Percentiles rank a stretch among this genome's conserved stretches.
Evolutionary conservation across 2,329 filamentous ascomycete genomes (phyloP).

Genomic region (Penicillium sp.): DNA sequence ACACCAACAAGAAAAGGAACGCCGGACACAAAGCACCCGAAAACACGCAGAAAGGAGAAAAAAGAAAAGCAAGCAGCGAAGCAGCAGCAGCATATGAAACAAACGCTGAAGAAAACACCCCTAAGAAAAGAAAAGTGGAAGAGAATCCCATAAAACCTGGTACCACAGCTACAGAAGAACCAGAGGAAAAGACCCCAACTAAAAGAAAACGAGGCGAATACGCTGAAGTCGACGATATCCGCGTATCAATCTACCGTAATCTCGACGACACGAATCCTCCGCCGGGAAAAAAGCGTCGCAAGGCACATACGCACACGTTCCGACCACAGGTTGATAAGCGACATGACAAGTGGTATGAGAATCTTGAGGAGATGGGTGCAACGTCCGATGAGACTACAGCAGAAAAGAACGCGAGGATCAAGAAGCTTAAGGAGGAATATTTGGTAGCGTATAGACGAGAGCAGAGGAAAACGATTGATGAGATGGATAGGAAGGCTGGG

Average conservation of each 20-base stretch:
- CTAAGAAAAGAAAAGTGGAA: not conserved
- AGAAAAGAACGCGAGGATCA: not conserved
- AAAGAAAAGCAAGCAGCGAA: not conserved
- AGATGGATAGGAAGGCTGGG: not conserved
- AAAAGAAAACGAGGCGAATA: not conserved
- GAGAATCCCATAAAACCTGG: not conserved
- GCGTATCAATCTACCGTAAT: not conserved
- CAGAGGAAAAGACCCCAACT: not conserved
- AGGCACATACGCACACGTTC: not conserved
- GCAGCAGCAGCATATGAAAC: no score
- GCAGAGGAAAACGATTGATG: not conserved
- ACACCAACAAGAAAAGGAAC: not conserved
- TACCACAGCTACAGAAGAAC: not conserved
- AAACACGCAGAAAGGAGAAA: not conserved
- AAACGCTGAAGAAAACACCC: not conserved
- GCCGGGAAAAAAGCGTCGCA: not conserved
- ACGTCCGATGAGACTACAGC: not conserved
- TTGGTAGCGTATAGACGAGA: not conserved
- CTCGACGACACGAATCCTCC: not conserved
- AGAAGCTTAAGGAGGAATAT: not conserved
- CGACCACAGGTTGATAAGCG: not conserved
- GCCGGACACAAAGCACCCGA: not conserved
- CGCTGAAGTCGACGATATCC: not conserved
- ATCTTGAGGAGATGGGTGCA: not conserved
- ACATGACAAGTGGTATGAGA: not conserved